These are phyloP conservation scores for Colletotrichum camelliae DNA, from an alignment of 2,329 filamentous ascomycete genomes.

Conservation along the genomic window DNA sequence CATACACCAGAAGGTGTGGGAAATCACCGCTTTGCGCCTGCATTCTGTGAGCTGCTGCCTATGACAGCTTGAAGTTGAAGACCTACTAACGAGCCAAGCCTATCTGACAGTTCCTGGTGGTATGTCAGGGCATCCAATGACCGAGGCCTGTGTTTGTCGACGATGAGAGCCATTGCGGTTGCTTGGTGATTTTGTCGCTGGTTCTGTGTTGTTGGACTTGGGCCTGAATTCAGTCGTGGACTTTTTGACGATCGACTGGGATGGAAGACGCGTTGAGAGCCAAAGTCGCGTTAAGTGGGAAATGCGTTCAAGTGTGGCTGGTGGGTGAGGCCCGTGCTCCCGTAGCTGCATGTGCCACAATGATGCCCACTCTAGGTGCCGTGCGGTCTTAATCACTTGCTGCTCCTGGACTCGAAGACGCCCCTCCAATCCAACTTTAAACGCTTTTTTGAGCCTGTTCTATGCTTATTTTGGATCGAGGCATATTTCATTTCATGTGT, in stretches of 20 bases:
- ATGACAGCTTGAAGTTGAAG: background rate
- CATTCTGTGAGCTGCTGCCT: conserved; percentile 7
- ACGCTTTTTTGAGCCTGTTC: background rate
- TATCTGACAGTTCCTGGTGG: conserved; percentile 85
- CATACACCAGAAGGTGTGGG: conserved; percentile 95
- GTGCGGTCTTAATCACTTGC: background rate
- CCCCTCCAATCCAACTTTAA: background rate
- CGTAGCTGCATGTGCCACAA: background rate
- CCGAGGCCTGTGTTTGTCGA: conserved; percentile 75
- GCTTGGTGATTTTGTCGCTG: conserved; percentile 10
- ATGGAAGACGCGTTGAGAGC: conserved; percentile 28
- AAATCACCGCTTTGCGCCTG: conserved; percentile 97
- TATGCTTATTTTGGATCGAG: background rate
- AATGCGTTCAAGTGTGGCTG: conserved; percentile 14
- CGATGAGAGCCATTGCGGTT: conserved; percentile 67
- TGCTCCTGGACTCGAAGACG: background rate
- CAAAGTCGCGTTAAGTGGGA: conserved; percentile 42
- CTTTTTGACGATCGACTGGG: conserved; percentile 17
- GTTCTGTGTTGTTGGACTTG: background rate
- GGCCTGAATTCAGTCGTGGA: background rate
- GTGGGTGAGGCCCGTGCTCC: conserved; percentile 19
- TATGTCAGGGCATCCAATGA: conserved; percentile 83
- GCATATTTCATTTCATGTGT: background rate
- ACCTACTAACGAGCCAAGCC: conserved; percentile 82
- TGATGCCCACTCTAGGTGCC: background rate